Evolutionary conservation across 345 rosid species (phyloP), one percentile per base, ranked within the genome.

Genomic region (Balakata baccata): DNA sequence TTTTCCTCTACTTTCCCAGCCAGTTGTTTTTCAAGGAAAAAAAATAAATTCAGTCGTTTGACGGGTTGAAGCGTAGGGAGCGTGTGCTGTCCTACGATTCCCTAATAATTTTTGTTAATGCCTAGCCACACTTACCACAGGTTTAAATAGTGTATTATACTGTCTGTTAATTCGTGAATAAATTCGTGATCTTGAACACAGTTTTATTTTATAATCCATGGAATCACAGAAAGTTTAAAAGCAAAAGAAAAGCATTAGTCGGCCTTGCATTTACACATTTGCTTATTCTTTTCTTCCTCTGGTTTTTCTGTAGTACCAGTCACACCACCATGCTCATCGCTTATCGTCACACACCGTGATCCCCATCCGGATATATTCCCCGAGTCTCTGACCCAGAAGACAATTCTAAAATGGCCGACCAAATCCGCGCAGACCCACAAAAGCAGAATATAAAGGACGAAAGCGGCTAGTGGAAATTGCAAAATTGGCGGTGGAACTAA

Each of bases 211-310:
- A 6, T 25, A 17, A 18, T 66, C 62, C 3, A 10, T 22, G 47
- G 66, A 74, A 74, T 66, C 77, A 9, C 65, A 58, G 66, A 65
- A 74, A 74, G 52, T 17, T 38, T 16, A 68, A 17, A 64, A 29
- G 34, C 34, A 29, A 29, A 29, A 29, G 34, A 29, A 29, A 29
- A 29, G 52, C 54, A 46, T 29, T 29, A 29, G 34, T 29, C 34
- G 34, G 34, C 34, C 1, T 29, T 29, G 34, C 34, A 29, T 29
- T 29, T 29, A 51, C 69, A 50, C 61, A 62, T 38, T 50, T 22
- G 37, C 68, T 20, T 72, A n/a, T 29, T 29, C 34, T 29, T 29
- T 72, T 72, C 45, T 43, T 20, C 11, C 29, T 43, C 4, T 8
- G 1, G 53, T 56, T 69, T 56, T 69, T 56, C 34, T 6, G 13